phyloP scores from a whole-genome alignment of 2,329 filamentous ascomycete species.

The Diplodia sapinea region DNA sequence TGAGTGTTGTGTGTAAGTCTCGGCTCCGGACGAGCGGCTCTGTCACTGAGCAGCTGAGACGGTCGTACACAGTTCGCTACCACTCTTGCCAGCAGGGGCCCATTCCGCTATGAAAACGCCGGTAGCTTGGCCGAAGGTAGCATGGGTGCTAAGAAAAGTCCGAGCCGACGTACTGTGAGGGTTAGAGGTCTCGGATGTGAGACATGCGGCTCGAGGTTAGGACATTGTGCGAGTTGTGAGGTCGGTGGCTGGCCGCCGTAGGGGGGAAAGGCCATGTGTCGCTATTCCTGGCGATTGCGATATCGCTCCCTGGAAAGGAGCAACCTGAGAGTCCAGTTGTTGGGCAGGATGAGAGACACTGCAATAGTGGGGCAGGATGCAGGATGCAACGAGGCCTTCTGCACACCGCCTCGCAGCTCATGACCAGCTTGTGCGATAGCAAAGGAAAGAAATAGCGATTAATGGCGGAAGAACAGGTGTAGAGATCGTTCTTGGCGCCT shows the following conservation, averaged over 20 bases:
- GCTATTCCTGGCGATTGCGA: not conserved
- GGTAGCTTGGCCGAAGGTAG: not conserved
- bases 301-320: not conserved
- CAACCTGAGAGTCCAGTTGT: not conserved
- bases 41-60: not conserved
- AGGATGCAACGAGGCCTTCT: not conserved
- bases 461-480: not conserved
- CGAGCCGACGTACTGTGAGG: not conserved
- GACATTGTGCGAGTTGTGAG: not conserved
- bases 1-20: not conserved
- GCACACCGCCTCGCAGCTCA: conserved; percentile 8
- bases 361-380: not conserved
- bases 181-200: not conserved
- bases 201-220: not conserved
- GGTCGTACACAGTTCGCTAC: not conserved
- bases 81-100: not conserved
- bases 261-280: not conserved
- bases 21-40: not conserved
- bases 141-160: not conserved
- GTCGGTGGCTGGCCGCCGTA: not conserved
- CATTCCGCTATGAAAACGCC: not conserved
- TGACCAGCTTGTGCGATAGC: not conserved
- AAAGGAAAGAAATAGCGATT: not conserved
- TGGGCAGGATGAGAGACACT: not conserved
- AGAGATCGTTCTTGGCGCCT: not conserved